These are phyloP conservation scores for Dipteronia dyeriana DNA, from an alignment of 345 rosid genomes.

Conservation along the genomic window DNA sequence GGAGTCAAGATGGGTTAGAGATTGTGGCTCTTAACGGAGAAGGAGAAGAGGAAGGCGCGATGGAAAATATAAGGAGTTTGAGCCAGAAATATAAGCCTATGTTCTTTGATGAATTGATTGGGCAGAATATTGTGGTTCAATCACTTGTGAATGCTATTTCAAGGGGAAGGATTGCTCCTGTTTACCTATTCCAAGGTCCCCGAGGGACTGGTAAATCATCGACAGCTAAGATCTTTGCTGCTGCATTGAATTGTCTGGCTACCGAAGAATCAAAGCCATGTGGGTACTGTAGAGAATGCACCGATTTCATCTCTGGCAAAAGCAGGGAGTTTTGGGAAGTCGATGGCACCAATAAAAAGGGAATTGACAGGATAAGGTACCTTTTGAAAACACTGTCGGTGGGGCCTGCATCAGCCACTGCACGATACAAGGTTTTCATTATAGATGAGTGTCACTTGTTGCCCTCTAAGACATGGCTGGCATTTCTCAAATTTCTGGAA, in stretches of 20 bases:
- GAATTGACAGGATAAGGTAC: conserved; percentile 60
- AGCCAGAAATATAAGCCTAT: conserved; percentile 89
- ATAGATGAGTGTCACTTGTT: conserved; percentile 91
- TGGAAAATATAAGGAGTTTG: conserved; percentile 66
- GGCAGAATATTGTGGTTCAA: conserved; percentile 88
- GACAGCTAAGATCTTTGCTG: conserved; percentile 80
- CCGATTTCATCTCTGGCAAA: conserved; percentile 73
- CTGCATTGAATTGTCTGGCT: conserved; percentile 79
- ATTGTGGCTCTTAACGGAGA: conserved; percentile 57
- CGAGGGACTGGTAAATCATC: conserved; percentile 97
- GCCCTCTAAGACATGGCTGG: conserved; percentile 86
- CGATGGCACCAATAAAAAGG: conserved; percentile 75
- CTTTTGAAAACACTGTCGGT: conserved; percentile 58
- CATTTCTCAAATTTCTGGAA: conserved; percentile 90
- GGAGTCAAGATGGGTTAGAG: conserved; percentile 86
- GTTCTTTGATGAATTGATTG: conserved; percentile 81
- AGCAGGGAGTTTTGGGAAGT: conserved; percentile 68
- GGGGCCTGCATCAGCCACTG: conserved; percentile 47
- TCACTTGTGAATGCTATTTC: conserved; percentile 72
- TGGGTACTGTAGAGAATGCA: conserved; percentile 77
- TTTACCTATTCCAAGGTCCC: conserved; percentile 96
- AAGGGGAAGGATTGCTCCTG: conserved; percentile 81
- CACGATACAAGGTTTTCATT: conserved; percentile 67
- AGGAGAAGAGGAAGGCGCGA: conserved; percentile 65
- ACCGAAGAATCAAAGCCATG: conserved; percentile 82